Evolutionary conservation across 495 filamentous ascomycete genomes (phyloP), one percentile per base, ranked within the genome.

Genomic region (Pyrenopolyporus hunteri): DNA sequence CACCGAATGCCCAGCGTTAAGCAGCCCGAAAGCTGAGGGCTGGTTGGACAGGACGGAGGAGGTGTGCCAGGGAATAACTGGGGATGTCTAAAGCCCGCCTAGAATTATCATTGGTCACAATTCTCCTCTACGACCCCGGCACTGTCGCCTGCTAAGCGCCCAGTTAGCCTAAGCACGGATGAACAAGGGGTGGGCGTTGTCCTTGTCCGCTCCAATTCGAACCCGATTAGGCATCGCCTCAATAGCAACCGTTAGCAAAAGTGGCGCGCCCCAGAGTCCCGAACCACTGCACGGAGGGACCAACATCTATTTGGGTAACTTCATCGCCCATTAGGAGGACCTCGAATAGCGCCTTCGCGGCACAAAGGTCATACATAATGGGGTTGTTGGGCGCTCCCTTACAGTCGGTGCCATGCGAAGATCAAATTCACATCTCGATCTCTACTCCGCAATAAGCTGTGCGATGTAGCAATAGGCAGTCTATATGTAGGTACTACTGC

Each of bases 1-100:
- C 50, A 66, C 51, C 51, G 35, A 23, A 56, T 50, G 46, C 60
- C 66, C 43, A 71, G 75, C 73, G 72, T 69, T 66, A 73, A 72
- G 63, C 37, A 42, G 59, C 66, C 64, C 52, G 59, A 73, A 73
- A 63, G 61, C 43, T 65, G 69, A 33, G 25, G 74, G 72, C 71
- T 77, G 75, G 75, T 76, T 77, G 75, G 75, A 61, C 58, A 61
- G 51, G 39, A 59, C 39, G 20, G 50, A 14, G 14, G 29, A 66
- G 46, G 50, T 56, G 63, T 61, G 52, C 63, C 16, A 61, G 51
- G 25, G 23, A 45, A 65, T 40, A 51, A 59, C 40, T 55, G 63
- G 45, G 45, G 22, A 45, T 57, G 52, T 43, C 32, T 47, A 14
- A 47, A 57, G 35, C 54, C 61, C 52, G 52, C 37, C 32, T 47